These are phyloP conservation scores for Pleurostoma richardsiae DNA, from an alignment of 2,329 filamentous ascomycete species.

Conservation along the genomic window DNA sequence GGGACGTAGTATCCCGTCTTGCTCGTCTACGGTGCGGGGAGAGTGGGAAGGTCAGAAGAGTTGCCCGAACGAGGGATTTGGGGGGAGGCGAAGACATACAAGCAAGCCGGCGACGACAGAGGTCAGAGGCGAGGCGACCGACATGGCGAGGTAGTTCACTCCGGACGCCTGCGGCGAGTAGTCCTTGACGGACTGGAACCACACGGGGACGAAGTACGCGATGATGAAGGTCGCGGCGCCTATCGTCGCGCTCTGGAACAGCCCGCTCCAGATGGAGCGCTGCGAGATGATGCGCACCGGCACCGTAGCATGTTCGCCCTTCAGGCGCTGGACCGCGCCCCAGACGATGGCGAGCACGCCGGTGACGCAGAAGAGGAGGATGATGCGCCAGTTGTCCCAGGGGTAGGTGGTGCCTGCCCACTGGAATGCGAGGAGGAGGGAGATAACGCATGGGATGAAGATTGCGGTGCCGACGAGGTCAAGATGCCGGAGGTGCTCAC, in stretches of 20 bases:
- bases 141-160: slow-evolving; percentile 47
- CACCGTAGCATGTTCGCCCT: slow-evolving; percentile 36
- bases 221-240: slow-evolving; percentile 5
- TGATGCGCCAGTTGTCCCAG: slow-evolving; percentile 20
- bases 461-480: slow-evolving; percentile 11
- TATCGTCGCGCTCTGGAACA: slow-evolving; percentile 24
- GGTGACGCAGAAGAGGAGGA: slow-evolving; percentile 21
- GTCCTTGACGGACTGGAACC: slow-evolving; percentile 22
- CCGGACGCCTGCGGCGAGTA: slow-evolving; percentile 20
- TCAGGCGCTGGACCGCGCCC: slow-evolving; percentile 29
- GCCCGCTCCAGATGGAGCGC: slow-evolving; percentile 31
- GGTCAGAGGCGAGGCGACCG: slow-evolving; percentile 42
- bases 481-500: slow-evolving; percentile 13
- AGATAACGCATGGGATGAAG: slow-evolving; percentile 13
- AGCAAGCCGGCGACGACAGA: slow-evolving; percentile 33
- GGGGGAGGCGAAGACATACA: too few relatives aligned
- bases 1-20: slow-evolving; percentile 56
- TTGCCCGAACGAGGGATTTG: too few relatives aligned
- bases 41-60: too few relatives aligned
- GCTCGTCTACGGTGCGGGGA: too few relatives aligned
- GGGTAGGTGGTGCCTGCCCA: slow-evolving; percentile 15
- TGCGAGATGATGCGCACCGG: slow-evolving; percentile 40
- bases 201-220: slow-evolving; percentile 20
- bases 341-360: slow-evolving; percentile 17
- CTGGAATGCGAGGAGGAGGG: slow-evolving; percentile 14